phyloP scores from a whole-genome alignment of 345 rosid species.

The Laguncularia racemosa region DNA sequence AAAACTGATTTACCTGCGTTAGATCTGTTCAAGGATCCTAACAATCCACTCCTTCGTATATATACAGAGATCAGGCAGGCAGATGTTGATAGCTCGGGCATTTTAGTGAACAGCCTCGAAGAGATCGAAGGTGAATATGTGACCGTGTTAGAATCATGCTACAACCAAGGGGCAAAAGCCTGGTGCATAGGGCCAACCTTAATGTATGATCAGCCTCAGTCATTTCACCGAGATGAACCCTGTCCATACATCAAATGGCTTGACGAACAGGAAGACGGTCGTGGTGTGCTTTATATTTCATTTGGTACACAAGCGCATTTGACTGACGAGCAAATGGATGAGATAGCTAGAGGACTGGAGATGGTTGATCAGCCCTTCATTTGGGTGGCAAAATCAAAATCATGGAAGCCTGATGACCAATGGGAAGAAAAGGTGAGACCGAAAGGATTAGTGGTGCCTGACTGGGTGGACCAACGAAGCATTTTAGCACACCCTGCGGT shows the following conservation, averaged over 20 bases:
- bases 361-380: constrained; percentile 5
- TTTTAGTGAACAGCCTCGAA: constrained; percentile 18
- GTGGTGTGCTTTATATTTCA: constrained; percentile 4
- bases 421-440: background rate
- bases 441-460: constrained; percentile 5
- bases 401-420: background rate
- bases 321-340: constrained; percentile 5
- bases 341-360: constrained; percentile 6
- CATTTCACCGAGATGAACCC: background rate
- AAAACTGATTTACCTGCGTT: constrained; percentile 10
- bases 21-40: background rate
- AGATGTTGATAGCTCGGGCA: constrained; percentile 14
- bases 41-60: background rate
- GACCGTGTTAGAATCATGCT: constrained; percentile 4
- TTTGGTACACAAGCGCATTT: constrained; percentile 11
- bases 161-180: constrained; percentile 4
- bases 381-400: constrained; percentile 1
- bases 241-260: constrained; percentile 3
- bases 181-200: constrained; percentile 12
- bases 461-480: constrained; percentile 3
- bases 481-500: constrained; percentile 6
- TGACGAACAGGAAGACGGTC: background rate
- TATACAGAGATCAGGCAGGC: constrained; percentile 3
- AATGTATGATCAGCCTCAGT: background rate
- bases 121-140: constrained; percentile 17